A percentile compares a stretch with the other conserved stretches of the same genome.
phyloP scores from a whole-genome alignment of 2,329 filamentous ascomycete genomes.

The Geosmithia putterillii region DNA sequence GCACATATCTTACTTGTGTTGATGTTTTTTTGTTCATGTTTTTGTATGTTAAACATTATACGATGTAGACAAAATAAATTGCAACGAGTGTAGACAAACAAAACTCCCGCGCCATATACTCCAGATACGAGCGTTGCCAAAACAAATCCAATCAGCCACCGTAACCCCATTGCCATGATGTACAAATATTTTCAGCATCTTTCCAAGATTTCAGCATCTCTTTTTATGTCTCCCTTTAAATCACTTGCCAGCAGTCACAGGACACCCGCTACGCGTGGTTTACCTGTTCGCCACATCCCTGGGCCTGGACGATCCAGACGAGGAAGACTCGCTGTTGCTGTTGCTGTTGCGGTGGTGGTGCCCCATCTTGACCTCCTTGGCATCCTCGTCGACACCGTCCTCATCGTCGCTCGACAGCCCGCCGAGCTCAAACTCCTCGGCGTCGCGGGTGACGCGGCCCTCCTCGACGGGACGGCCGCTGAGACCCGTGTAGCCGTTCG shows the following conservation, averaged over 20 bases:
- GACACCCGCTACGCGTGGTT: too few relatives aligned
- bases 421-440: constrained; percentile 87
- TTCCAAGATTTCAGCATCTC: too few relatives aligned
- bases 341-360: too few relatives aligned
- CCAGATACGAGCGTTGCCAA: neutral
- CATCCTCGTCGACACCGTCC: constrained; percentile 60
- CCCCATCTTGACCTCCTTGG: constrained; percentile 27
- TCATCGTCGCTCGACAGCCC: constrained; percentile 85
- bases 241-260: too few relatives aligned
- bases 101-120: neutral
- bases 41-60: too few relatives aligned
- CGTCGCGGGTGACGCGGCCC: constrained; percentile 54
- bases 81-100: neutral
- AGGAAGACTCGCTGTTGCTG: neutral
- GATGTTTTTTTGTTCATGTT: too few relatives aligned
- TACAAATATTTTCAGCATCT: too few relatives aligned
- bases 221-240: too few relatives aligned
- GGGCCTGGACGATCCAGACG: neutral
- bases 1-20: too few relatives aligned
- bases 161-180: too few relatives aligned
- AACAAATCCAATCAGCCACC: neutral
- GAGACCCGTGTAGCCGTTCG: constrained; percentile 16
- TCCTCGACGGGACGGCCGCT: constrained; percentile 28
- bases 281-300: neutral
- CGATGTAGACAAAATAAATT: neutral